These are phyloP conservation scores for Colletotrichum gloeosporioides DNA, from an alignment of 2,329 filamentous ascomycete species.

Conservation along the genomic window DNA sequence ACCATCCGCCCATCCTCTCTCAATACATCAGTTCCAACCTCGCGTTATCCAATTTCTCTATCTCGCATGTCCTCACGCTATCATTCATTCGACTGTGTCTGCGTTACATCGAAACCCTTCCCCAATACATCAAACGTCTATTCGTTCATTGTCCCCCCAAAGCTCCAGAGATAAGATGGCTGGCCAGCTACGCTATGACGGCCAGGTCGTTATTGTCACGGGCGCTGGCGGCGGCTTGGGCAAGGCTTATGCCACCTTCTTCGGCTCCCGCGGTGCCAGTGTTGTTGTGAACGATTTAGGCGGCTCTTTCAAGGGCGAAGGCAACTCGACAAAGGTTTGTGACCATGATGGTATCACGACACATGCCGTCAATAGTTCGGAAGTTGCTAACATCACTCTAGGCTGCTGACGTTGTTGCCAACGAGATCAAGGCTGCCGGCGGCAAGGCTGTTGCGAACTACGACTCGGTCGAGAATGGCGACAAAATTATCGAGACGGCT, in stretches of 20 bases:
- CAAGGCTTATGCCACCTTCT: constrained; percentile 87
- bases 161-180: constrained; percentile 58
- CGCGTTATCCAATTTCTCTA: background rate
- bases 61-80: background rate
- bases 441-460: constrained; percentile 98
- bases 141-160: background rate
- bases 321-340: constrained; percentile 79
- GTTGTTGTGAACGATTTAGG: constrained; percentile 98
- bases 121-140: background rate
- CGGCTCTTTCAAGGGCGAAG: constrained; percentile 91
- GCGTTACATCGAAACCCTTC: background rate
- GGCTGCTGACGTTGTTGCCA: constrained; percentile 83
- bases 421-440: constrained; percentile 84
- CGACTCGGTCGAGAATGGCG: constrained; percentile 91
- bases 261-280: constrained; percentile 88
- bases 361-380: background rate
- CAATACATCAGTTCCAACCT: background rate
- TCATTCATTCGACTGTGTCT: background rate
- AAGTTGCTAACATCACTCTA: constrained; percentile 40
- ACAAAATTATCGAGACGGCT: constrained; percentile 90
- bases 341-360: background rate
- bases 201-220: constrained; percentile 83
- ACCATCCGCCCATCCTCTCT: background rate
- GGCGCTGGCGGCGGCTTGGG: constrained; percentile 82
- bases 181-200: constrained; percentile 78